Conservation (phyloP, 1,139 yeast genomes). For the Pichia sp. region DNA sequence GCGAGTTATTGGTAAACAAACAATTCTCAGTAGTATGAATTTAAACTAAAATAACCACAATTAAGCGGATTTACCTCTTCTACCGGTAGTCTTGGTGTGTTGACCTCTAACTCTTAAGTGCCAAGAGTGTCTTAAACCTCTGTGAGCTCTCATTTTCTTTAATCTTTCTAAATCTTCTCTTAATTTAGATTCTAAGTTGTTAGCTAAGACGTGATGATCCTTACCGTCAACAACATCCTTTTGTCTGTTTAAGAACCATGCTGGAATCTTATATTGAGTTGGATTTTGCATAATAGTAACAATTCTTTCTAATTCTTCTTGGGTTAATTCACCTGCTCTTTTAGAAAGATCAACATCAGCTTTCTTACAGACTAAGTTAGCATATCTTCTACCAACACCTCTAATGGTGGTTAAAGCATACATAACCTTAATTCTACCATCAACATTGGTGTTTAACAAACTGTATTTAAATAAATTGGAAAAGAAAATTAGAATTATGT, state of each 20-base stretch:
- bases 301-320: slow-evolving; percentile 99
- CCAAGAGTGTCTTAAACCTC: slow-evolving; percentile 99
- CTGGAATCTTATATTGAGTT: slow-evolving; percentile 97
- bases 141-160: slow-evolving; percentile 99
- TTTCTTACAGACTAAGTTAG: slow-evolving; percentile 99
- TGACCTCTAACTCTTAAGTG: slow-evolving; percentile 97
- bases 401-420: slow-evolving; percentile 99
- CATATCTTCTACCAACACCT: slow-evolving; percentile 99
- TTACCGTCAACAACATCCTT: slow-evolving; percentile 98
- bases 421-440: slow-evolving; percentile 99
- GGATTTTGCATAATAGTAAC: slow-evolving; percentile 99
- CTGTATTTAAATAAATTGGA: slow-evolving; percentile 35
- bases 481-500: slow-evolving; percentile 7
- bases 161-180: slow-evolving; percentile 99
- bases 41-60: no score
- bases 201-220: slow-evolving; percentile 98
- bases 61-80: slow-evolving; percentile 60
- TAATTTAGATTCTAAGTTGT: slow-evolving; percentile 98
- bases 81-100: slow-evolving; percentile 99
- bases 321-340: slow-evolving; percentile 99
- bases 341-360: slow-evolving; percentile 97
- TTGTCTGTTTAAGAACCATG: slow-evolving; percentile 99
- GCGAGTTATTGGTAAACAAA: background rate
- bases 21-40: background rate
- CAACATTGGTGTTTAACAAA: slow-evolving; percentile 99